Evolutionary conservation across 1,139 yeast species (phyloP), one percentile per base, ranked within the genome.

Genomic region (Pichia sp.): DNA sequence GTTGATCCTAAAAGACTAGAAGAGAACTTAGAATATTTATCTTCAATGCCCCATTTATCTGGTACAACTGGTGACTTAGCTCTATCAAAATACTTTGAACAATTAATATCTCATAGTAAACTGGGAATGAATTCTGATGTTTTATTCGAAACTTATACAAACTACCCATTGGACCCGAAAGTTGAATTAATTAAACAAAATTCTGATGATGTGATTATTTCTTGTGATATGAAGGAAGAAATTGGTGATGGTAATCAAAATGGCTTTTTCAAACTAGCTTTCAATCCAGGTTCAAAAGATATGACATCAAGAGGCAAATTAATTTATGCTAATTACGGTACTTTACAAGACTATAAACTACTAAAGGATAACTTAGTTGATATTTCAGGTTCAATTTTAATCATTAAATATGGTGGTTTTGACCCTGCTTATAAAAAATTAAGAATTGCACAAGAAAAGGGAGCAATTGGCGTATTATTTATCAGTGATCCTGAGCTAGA

Each of bases 21-120:
- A 62, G 86, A 81, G 53, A 81, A 84, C 55, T 67, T 87, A 58
- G 87, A 88, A 62, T 90, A 89, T 63, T 66, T 93, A 41, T 81
- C 93, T 18, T 80, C 89, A 1, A 80, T 90, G 81, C 90, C 96
- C 1, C 98, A 90, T 66, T 69, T 83, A 57, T 83, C 96, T 0
- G 98, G 98, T 2, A 84, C 97, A 2, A 79, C 80, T 22, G 98
- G 96, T 19, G 97, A 90, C 65, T 68, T 81, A 55, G 76, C 89
- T 0, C 69, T 89, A 39, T 84, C 89, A 1, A 74, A 76, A 55
- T 89, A 84, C 65, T 73, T 91, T 27, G 75, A 79, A 57, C 73
- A 76, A 16, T 77, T 78, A 53, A 80, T 87, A 69, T 65, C 68
- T 28, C 76, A 79, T 52, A 80, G 80, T 58, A 86, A 87, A 3